Conservation (phyloP, 2,329 filamentous ascomycete species). For the Myriosclerotinia duriaeana region DNA sequence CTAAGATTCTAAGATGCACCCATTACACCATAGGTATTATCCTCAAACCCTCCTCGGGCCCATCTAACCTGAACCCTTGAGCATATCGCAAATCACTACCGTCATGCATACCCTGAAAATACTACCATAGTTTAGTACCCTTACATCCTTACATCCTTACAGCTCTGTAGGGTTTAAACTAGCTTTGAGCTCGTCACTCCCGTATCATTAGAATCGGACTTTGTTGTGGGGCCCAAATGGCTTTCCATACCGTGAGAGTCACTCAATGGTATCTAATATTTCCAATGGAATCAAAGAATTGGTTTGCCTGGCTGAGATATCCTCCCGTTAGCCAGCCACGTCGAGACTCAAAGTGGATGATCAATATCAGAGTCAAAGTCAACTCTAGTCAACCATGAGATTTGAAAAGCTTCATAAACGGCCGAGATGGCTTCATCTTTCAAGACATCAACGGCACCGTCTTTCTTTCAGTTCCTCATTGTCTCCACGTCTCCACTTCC, state of each 20-base stretch:
- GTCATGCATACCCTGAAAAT: slow-evolving; percentile 29
- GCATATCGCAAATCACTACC: slow-evolving; percentile 25
- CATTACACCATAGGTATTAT: slow-evolving; percentile 7
- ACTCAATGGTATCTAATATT: slow-evolving; percentile 21
- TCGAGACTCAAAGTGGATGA: slow-evolving; percentile 23
- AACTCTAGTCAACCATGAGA: slow-evolving; percentile 19
- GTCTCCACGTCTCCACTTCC: slow-evolving; percentile 17
- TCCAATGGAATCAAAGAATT: slow-evolving; percentile 23
- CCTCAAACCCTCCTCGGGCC: slow-evolving; percentile 2
- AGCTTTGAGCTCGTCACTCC: slow-evolving; percentile 35
- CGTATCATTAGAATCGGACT: slow-evolving; percentile 31
- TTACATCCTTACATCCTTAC: slow-evolving; percentile 26
- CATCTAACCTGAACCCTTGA: slow-evolving; percentile 16
- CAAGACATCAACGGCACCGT: slow-evolving; percentile 27
- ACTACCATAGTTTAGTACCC: slow-evolving; percentile 14
- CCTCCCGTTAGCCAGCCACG: slow-evolving; percentile 36
- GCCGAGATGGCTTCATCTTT: slow-evolving; percentile 28
- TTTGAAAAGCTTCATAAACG: slow-evolving; percentile 34
- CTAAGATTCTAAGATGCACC: neutral
- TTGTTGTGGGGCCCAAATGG: slow-evolving; percentile 29
- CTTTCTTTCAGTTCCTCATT: slow-evolving; percentile 27
- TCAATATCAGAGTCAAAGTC: slow-evolving; percentile 21
- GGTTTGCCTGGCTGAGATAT: slow-evolving; percentile 32
- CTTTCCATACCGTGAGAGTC: slow-evolving; percentile 25
- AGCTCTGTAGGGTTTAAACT: slow-evolving; percentile 38